These are phyloP conservation scores for Yamadazyma mexicana DNA, from an alignment of 1,139 yeast species.

Conservation along the genomic window DNA sequence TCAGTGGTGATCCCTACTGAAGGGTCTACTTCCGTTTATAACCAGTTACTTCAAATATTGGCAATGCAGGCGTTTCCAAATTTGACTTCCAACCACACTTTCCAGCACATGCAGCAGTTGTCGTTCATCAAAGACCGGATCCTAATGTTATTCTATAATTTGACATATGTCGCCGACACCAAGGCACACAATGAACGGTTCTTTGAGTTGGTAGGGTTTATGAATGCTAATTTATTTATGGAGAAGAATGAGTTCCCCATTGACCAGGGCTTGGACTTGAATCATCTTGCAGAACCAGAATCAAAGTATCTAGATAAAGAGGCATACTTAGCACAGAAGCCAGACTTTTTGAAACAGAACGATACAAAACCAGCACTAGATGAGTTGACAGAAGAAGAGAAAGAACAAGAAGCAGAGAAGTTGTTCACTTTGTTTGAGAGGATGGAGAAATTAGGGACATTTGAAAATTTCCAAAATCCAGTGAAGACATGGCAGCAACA, in stretches of 20 bases:
- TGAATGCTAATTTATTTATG: slow-evolving; percentile 19
- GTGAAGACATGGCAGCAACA: slow-evolving; percentile 35
- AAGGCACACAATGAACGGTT: slow-evolving; percentile 16
- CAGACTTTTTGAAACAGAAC: neutral
- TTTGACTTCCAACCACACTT: slow-evolving; percentile 4
- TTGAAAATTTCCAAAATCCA: slow-evolving; percentile 46
- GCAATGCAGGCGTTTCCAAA: slow-evolving; percentile 11
- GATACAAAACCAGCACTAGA: neutral
- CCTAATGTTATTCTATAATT: slow-evolving; percentile 19
- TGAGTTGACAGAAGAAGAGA: slow-evolving; percentile 48
- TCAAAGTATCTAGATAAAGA: slow-evolving; percentile 11
- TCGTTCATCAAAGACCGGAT: slow-evolving; percentile 19
- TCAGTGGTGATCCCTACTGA: slow-evolving; percentile 13
- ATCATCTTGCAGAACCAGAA: slow-evolving; percentile 17
- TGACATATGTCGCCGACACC: slow-evolving; percentile 14
- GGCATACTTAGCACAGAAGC: slow-evolving; percentile 4
- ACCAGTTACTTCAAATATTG: slow-evolving; percentile 14
- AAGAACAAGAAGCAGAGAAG: slow-evolving; percentile 54
- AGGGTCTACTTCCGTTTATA: slow-evolving; percentile 11
- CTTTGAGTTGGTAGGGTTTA: slow-evolving; percentile 26
- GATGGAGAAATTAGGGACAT: slow-evolving; percentile 44
- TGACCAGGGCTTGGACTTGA: slow-evolving; percentile 19
- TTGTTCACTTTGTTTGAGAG: slow-evolving; percentile 50
- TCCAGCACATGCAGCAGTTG: slow-evolving; percentile 11
- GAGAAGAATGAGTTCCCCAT: slow-evolving; percentile 16